Base-by-base conservation (phyloP, 2,329 filamentous ascomycete species). In the Colletotrichum sansevieriae region DNA sequence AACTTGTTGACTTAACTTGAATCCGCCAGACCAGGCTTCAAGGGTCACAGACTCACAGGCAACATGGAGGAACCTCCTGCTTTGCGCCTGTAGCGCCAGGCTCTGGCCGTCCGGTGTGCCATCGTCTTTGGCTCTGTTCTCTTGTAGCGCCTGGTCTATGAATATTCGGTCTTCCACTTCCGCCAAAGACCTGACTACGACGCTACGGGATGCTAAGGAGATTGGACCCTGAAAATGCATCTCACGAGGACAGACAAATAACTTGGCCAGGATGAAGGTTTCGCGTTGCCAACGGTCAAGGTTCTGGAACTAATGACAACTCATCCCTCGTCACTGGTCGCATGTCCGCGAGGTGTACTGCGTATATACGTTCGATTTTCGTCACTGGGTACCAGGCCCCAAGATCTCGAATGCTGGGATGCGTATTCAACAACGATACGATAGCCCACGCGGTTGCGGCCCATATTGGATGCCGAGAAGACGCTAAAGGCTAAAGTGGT, bases 101-200 rank as follows among this genome's bases (percentile, higher is more conserved):
- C 15, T 29, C 54, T 37, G 41, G 37, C 33, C 43, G 37, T 49
- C 49, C 35, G 44, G 52, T 25, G 44, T 56, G 55, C 43, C 33
- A 60, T 43, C 39, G 15, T 11, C 54, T 18, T 39, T 39, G 13
- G 15, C 39, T 39, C 15, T 25, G 39, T 37, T 35, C 51, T 9
- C 15, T 29, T 18, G 60, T 39, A 65, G 37, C 29, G 43, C 60
- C 54, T 63, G 58, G 55, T 70, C 65, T 68, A 70, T 70, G 60
- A 57, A 69, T 69, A 70, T 69, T 61, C 65, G 57, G 57, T 25
- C 39, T 63, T 41, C 43, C 54, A 49, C 43, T 65, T 55, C 20
- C 54, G 65, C 54, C 64, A 59, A 49, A 46, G 52, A 49, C 25
- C 49, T 43, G 62, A 46, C 44, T 46, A 37, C 61, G 33, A 65